phyloP scores from a whole-genome alignment of 2,329 filamentous ascomycete species.

The Talaromyces albobiverticillius region DNA sequence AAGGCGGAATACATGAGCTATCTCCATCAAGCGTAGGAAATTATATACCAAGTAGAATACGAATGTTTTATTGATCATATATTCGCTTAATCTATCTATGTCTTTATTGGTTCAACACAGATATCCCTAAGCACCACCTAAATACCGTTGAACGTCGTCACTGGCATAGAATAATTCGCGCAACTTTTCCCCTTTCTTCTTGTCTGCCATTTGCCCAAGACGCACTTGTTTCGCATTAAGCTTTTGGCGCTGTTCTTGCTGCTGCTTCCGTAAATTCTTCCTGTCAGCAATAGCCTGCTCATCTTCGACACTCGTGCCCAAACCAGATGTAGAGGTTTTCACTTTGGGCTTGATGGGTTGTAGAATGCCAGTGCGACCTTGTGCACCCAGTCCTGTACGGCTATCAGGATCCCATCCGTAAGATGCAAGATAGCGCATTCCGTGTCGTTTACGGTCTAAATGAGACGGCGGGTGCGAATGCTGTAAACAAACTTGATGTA shows the following conservation, averaged over 20 bases:
- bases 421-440: slow-evolving; percentile 54
- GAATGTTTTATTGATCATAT: too few relatives aligned
- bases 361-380: slow-evolving; percentile 65
- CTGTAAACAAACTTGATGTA: slow-evolving; percentile 56
- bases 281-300: slow-evolving; percentile 26
- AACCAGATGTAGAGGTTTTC: slow-evolving; percentile 72
- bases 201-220: slow-evolving; percentile 60
- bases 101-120: too few relatives aligned
- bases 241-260: slow-evolving; percentile 46
- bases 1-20: neutral
- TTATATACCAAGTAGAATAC: too few relatives aligned
- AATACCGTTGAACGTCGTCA: slow-evolving; percentile 72
- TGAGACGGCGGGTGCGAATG: slow-evolving; percentile 58
- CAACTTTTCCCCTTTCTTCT: slow-evolving; percentile 61
- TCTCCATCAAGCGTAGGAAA: neutral
- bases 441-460: slow-evolving; percentile 55
- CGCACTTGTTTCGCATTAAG: slow-evolving; percentile 70
- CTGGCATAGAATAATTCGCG: slow-evolving; percentile 70
- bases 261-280: slow-evolving; percentile 28
- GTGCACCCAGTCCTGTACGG: slow-evolving; percentile 67
- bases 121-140: slow-evolving; percentile 46
- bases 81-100: too few relatives aligned
- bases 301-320: slow-evolving; percentile 55
- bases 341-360: slow-evolving; percentile 69
- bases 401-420: slow-evolving; percentile 62